Percentiles rank a stretch among this genome's conserved stretches.
phyloP scores from a whole-genome alignment of 2,329 filamentous ascomycete species.

The Aspergillus sp. region DNA sequence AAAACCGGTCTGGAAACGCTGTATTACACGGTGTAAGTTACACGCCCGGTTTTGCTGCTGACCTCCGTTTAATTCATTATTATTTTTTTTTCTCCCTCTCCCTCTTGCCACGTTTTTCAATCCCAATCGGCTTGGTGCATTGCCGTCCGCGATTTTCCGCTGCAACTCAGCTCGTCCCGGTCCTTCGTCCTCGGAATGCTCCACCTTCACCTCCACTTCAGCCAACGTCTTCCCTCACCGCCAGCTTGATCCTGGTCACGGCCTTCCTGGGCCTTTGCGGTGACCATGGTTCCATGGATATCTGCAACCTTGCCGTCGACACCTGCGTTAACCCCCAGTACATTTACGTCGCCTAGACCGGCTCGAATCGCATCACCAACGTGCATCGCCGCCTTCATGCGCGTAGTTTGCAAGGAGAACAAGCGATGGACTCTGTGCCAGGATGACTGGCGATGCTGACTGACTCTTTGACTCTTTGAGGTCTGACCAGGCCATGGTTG shows the following conservation, averaged over 20 bases:
- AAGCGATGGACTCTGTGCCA: constrained; percentile 5
- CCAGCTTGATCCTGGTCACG: constrained; percentile 7
- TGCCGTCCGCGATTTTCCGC: constrained; percentile 42
- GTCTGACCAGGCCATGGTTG: constrained; percentile 15
- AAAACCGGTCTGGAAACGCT: background rate
- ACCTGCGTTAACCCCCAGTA: constrained; percentile 1
- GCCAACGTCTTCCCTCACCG: constrained; percentile 21
- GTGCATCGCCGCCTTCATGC: background rate
- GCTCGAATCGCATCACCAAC: background rate
- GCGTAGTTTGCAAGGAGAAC: background rate
- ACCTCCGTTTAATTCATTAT: background rate
- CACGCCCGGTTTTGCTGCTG: background rate
- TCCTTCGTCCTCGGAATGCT: constrained; percentile 21
- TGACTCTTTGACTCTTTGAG: background rate
- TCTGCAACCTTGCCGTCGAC: background rate
- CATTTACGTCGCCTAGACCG: background rate
- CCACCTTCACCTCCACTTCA: constrained; percentile 16
- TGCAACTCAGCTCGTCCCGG: constrained; percentile 22
- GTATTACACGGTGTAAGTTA: constrained; percentile 22
- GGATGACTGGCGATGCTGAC: background rate
- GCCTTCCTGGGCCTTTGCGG: constrained; percentile 4
- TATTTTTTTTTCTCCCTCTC: constrained; percentile 16
- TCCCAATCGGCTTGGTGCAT: constrained; percentile 39
- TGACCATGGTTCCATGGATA: constrained; percentile 18
- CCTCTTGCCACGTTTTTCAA: constrained; percentile 34